A percentile compares a stretch with the other conserved stretches of the same genome.
These are phyloP conservation scores for Metschnikowia shivogae DNA, from an alignment of 805 yeast species.

Conservation along the genomic window DNA sequence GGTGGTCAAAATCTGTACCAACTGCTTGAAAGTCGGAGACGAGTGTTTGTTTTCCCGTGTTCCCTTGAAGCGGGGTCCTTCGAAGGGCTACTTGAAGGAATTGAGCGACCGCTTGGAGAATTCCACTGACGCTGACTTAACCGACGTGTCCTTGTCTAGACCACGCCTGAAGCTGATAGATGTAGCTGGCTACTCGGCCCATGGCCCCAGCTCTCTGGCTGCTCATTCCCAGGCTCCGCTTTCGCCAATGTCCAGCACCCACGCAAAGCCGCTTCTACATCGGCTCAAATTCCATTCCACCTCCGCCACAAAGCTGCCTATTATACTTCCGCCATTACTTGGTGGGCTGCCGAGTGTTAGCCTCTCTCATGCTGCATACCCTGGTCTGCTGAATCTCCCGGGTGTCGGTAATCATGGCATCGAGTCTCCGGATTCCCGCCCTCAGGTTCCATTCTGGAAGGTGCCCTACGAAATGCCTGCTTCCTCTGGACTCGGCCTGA, in stretches of 20 bases:
- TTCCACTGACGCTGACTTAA: not conserved
- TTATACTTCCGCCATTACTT: conserved; percentile 17
- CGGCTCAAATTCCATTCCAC: conserved; percentile 10
- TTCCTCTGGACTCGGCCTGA: conserved; percentile 13
- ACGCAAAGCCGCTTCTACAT: conserved; percentile 13
- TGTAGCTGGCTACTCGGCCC: conserved; percentile 4
- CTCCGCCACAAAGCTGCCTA: conserved; percentile 12
- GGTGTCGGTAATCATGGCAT: not conserved
- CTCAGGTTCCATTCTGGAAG: conserved; percentile 53
- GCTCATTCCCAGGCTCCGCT: conserved; percentile 5
- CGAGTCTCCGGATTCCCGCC: conserved; percentile 21
- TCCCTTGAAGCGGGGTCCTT: conserved; percentile 76
- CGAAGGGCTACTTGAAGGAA: conserved; percentile 61
- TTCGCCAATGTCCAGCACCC: conserved; percentile 9
- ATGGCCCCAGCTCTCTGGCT: conserved; percentile 1
- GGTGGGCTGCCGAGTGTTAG: conserved; percentile 11
- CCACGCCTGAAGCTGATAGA: conserved; percentile 17
- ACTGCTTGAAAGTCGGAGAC: conserved; percentile 58
- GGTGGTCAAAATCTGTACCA: conserved; percentile 54
- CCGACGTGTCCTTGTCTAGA: conserved; percentile 2
- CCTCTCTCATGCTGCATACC: not conserved
- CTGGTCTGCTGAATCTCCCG: not conserved
- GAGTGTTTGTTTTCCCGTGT: conserved; percentile 64
- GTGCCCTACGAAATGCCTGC: conserved; percentile 57
- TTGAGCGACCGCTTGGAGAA: conserved; percentile 29